Evolutionary conservation across 192 early-diverging fungal genomes (phyloP), one percentile per base, ranked within the genome.

Genomic region (Endogone sp.): DNA sequence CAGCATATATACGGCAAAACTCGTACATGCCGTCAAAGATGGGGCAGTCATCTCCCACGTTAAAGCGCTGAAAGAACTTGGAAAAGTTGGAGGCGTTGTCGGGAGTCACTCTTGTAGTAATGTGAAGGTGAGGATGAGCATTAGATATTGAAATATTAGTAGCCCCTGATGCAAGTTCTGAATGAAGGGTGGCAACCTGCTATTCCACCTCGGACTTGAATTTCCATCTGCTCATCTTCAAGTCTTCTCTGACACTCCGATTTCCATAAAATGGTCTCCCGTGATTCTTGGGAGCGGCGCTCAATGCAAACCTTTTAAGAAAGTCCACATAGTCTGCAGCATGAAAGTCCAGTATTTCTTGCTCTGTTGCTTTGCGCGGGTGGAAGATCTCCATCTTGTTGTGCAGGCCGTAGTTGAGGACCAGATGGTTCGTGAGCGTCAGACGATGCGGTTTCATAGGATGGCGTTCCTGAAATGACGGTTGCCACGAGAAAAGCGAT

Each of bases 1-100:
- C 98, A 21, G 98, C 88, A 67, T 95, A 95, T 6, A 95, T 88
- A 13, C 88, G 79, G 71, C 93, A 95, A 66, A 96, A 99, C 62
- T 99, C 96, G 81, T 91, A 99, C 76, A 98, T 86, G 9, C 98
- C 98, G 62, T 95, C 94, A 81, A 96, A 99, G 10, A 98, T 91
- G 3, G 98, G 98, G 67, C 96, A 98, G 80, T 99, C 98, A 64
- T 99, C 98, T 11, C 94, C 93, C 23, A 99, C 90, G 68, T 99
- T 99, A 76, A 94, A 92, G 56, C 86, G 80, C 21, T 81, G 73
- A 58, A 89, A 89, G 29, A 86, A 71, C 26, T 84, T 81, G 66
- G 79, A 73, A 67, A 85, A 83, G 55, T 65, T 75, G 70, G 85
- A 85, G 77, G 75, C 77, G 72, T 89, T 93, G 26, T 89, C 90